Base-by-base conservation (phyloP, 2,329 filamentous ascomycete genomes). In the Colletotrichum spinosum region DNA sequence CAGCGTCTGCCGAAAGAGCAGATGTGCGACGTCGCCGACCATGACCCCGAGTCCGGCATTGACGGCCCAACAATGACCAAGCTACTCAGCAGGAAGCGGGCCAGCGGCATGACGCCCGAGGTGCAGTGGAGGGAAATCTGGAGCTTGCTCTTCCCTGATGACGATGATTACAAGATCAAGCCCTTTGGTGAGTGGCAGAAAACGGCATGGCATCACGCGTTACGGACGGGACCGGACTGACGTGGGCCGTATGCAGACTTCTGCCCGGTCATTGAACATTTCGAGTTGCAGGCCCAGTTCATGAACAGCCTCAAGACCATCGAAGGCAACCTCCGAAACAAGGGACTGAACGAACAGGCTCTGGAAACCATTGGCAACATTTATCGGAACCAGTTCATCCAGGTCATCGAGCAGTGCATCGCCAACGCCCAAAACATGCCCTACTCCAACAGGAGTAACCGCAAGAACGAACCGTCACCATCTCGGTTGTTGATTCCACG, bases 121-220 rank as follows among this genome's bases (percentile, higher is more conserved):
- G 74, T 78, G 0, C 78, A 80, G 48, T 80, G 78, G 78, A 73
- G 70, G 13, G 78, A 80, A 57, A 77, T 80, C 2, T 80, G 78
- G 78, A 78, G 74, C n/a, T 77, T 80, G 8, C 68, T 80, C 0
- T 80, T 80, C 56, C 78, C 78, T 0, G 78, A 80, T 44, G 78
- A 80, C 13, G 77, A 78, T 11, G 78, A 78, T 6, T 60, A 70
- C 35, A 63, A 72, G 4, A 70, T 80, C 1, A 71, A 73, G 13
- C 52, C 71, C 1, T 76, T 74, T 39, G 72, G 78, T 78, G 54
- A 65, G 72, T 8, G 15, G 12, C 7, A 2, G 9, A 13, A 17
- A 2, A 17, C 17, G 17, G 17, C 15, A 3, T 41, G 5, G 9
- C 15, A 25, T 46, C 44, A 11, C 6, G 8, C 2, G 35, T 39